Percentiles rank a stretch among this genome's conserved stretches.
Evolutionary conservation across 306 rosid genomes (phyloP).

Genomic region (Lagenaria siceraria): DNA sequence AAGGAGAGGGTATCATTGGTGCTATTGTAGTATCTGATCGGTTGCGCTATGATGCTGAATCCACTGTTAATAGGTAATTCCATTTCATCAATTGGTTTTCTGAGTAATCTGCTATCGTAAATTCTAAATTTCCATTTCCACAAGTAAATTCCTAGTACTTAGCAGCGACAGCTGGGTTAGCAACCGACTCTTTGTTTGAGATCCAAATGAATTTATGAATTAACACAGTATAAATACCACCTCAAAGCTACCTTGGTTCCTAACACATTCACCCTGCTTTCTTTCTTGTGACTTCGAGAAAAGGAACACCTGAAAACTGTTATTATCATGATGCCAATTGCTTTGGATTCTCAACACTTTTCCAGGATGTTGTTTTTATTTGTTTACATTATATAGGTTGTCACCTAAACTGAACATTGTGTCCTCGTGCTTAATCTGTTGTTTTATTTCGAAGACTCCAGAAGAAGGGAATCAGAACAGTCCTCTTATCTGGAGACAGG

Average conservation of each 20-base stretch:
- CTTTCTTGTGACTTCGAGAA: background rate
- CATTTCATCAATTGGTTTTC: background rate
- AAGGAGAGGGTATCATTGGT: constrained; percentile 87
- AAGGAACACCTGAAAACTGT: background rate
- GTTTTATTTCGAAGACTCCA: constrained; percentile 51
- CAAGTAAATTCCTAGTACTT: background rate
- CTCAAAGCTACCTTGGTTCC: too few species aligned
- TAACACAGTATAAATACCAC: too few species aligned
- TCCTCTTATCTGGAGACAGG: constrained; percentile 95
- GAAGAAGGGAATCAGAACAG: constrained; percentile 76
- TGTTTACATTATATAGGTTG: background rate
- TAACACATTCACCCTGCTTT: background rate
- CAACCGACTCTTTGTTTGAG: background rate
- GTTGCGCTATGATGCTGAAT: constrained; percentile 72
- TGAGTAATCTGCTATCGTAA: background rate
- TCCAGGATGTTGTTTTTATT: background rate
- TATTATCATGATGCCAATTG: background rate
- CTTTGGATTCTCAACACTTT: background rate
- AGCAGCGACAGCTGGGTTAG: background rate
- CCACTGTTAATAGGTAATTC: constrained; percentile 54
- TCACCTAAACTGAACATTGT: constrained; percentile 11
- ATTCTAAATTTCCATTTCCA: background rate
- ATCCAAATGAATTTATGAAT: background rate
- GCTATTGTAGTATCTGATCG: constrained; percentile 80
- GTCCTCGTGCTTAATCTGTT: constrained; percentile 20